phyloP scores from a whole-genome alignment of 2,329 filamentous ascomycete species.

The Penicillium polonicum region DNA sequence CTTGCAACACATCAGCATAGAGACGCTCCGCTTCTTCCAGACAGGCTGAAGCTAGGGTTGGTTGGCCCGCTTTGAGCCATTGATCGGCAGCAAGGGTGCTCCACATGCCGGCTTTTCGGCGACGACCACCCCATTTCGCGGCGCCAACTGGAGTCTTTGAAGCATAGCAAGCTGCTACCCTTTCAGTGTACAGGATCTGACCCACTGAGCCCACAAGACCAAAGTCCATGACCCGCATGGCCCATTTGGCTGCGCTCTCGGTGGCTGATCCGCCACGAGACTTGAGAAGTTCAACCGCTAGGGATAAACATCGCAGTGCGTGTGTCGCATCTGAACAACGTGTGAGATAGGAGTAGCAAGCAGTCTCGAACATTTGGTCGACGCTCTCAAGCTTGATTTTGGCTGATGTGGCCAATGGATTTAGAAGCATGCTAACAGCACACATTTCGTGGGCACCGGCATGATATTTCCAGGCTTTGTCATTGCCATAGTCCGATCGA shows the following conservation, averaged over 20 bases:
- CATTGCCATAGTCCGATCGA: conserved; percentile 83
- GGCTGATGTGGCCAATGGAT: conserved; percentile 67
- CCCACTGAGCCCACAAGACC: conserved; percentile 72
- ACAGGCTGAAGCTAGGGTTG: conserved; percentile 73
- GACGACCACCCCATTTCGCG: conserved; percentile 67
- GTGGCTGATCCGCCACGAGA: conserved; percentile 75
- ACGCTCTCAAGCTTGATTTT: conserved; percentile 78
- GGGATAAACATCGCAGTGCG: conserved; percentile 71
- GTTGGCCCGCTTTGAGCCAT: conserved; percentile 77
- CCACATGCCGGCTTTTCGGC: conserved; percentile 87
- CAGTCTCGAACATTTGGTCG: conserved; percentile 83
- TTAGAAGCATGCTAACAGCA: conserved; percentile 76
- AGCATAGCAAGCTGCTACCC: conserved; percentile 79
- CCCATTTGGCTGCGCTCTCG: conserved; percentile 87
- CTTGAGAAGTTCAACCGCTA: conserved; percentile 79
- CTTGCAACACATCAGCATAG: conserved; percentile 48
- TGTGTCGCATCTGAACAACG: conserved; percentile 77
- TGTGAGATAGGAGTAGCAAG: conserved; percentile 88
- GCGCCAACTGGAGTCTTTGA: conserved; percentile 67
- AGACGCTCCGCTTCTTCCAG: conserved; percentile 66
- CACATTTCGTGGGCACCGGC: conserved; percentile 95
- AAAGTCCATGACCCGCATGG: conserved; percentile 73
- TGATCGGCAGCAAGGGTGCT: conserved; percentile 76
- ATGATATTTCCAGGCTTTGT: conserved; percentile 96
- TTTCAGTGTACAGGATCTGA: conserved; percentile 80